Base-by-base conservation (phyloP, 495 filamentous ascomycete species). In the Xylaria flabelliformis region DNA sequence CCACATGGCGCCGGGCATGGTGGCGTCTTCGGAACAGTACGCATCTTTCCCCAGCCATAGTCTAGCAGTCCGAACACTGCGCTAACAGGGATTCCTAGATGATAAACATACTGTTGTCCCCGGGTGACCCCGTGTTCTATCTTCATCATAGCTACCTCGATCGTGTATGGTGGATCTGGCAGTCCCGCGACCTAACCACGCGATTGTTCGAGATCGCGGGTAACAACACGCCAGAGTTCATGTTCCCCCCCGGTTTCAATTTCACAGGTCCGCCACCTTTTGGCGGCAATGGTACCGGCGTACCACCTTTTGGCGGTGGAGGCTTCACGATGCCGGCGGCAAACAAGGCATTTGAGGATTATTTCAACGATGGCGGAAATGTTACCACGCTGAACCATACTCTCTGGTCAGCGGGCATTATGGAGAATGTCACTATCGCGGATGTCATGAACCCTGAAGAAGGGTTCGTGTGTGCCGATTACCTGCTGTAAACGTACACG, bases 111-210 rank as follows among this genome's bases (percentile, higher is more conserved):
- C 59, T 73, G 56, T 46, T 74, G 24, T 76, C 74, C 53, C 80
- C 80, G 3, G 80, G 79, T 17, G 87, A 89, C 66, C 86, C 86
- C 26, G 73, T 84, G 0, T 89, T 89, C 72, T 85, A 82, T 64
- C 77, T 88, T 34, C 86, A 89, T 67, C 86, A 88, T 73, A 78
- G 79, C 10, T 85, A 83, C 75, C 76, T 89, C 4, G 86, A 88
- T 73, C 81, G 83, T 5, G 10, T 88, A 21, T 89, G 86, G 85
- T 80, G 79, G 75, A 68, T 76, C 7, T 89, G 87, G 86, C 86
- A 88, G 73, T 75, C 82, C 13, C 53, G 72, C 24, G 71, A 83
- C 68, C 74, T 79, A 15, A 32, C 73, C 12, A 72, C 46, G 4
- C 71, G 80, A 7, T 63, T 82, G 34, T 74, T 46, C 19, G 79